A percentile compares a stretch with the other conserved stretches of the same genome.
Conservation (phyloP, 805 yeast genomes). For the Zygosaccharomyces lentus region DNA sequence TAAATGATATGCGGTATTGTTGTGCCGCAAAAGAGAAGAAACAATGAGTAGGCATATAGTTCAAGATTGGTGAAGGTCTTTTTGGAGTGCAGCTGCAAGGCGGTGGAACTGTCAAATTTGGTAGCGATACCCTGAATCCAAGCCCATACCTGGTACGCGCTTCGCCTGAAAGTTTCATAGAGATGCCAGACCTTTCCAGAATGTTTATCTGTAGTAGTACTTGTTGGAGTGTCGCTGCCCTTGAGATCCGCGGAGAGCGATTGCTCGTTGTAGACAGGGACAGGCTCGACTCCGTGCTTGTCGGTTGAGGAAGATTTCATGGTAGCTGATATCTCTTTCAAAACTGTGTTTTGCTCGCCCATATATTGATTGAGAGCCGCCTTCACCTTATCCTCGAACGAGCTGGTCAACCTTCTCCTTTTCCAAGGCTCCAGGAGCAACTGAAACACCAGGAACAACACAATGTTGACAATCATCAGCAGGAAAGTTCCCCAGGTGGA, state of each 20-base stretch:
- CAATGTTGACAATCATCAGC: constrained; percentile 79
- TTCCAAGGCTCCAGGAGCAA: constrained; percentile 94
- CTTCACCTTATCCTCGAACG: constrained; percentile 78
- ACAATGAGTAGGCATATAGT: constrained; percentile 16
- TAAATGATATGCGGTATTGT: neutral
- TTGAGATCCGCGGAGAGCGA: neutral
- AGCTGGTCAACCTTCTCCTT: constrained; percentile 68
- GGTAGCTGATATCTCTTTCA: constrained; percentile 22
- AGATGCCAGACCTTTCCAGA: neutral
- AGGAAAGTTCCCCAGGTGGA: constrained; percentile 96
- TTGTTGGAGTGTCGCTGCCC: neutral
- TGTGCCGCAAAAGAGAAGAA: constrained; percentile 9
- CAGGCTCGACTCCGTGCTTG: neutral
- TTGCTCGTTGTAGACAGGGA: neutral
- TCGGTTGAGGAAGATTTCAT: constrained; percentile 10
- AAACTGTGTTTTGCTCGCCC: constrained; percentile 26
- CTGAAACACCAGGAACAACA: constrained; percentile 76
- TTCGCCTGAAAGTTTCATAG: neutral
- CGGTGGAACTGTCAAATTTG: constrained; percentile 5
- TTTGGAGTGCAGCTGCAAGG: constrained; percentile 12
- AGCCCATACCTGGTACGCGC: neutral
- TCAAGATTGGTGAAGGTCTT: constrained; percentile 15
- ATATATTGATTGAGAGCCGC: constrained; percentile 42
- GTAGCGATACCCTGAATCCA: constrained; percentile 4
- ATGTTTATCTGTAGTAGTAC: neutral